phyloP scores from a whole-genome alignment of 257 asterid species.

The Eustoma russellianum region DNA sequence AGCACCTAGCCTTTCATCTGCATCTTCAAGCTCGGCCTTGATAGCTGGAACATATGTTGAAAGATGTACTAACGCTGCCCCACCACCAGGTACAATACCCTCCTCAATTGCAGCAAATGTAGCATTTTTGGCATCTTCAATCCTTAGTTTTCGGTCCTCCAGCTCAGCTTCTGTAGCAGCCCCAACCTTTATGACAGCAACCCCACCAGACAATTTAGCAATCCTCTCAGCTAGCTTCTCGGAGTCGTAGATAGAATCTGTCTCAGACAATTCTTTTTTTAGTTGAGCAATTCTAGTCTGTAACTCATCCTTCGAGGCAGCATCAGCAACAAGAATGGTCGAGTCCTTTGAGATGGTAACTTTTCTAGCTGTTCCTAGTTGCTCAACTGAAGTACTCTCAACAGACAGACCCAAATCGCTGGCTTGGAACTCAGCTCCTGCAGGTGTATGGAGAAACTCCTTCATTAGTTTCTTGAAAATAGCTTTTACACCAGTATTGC shows the following conservation, averaged over 20 bases:
- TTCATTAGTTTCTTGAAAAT: no score
- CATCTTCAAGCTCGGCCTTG: slow-evolving; percentile 71
- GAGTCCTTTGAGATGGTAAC: slow-evolving; percentile 71
- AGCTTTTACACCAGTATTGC: no score
- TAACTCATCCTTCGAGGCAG: slow-evolving; percentile 92
- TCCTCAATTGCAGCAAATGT: slow-evolving; percentile 99
- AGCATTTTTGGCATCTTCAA: slow-evolving; percentile 98
- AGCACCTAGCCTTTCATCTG: slow-evolving; percentile 86
- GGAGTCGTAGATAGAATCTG: slow-evolving; percentile 79
- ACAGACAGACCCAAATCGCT: slow-evolving; percentile 72
- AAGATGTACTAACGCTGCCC: slow-evolving; percentile 91
- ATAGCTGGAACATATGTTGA: slow-evolving; percentile 64
- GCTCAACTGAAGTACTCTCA: slow-evolving; percentile 72
- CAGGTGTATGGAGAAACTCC: not conserved
- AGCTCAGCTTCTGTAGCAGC: slow-evolving; percentile 98
- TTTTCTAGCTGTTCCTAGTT: slow-evolving; percentile 83
- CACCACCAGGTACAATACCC: slow-evolving; percentile 99
- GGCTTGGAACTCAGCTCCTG: slow-evolving; percentile 97
- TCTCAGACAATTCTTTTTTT: slow-evolving; percentile 64
- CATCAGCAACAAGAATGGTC: slow-evolving; percentile 83
- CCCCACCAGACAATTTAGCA: slow-evolving; percentile 95
- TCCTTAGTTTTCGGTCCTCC: slow-evolving; percentile 87
- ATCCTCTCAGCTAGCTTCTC: slow-evolving; percentile 93
- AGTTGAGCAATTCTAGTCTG: slow-evolving; percentile 86
- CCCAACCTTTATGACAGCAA: slow-evolving; percentile 94